Conservation (phyloP, 495 filamentous ascomycete species). For the Terfezia boudieri region DNA sequence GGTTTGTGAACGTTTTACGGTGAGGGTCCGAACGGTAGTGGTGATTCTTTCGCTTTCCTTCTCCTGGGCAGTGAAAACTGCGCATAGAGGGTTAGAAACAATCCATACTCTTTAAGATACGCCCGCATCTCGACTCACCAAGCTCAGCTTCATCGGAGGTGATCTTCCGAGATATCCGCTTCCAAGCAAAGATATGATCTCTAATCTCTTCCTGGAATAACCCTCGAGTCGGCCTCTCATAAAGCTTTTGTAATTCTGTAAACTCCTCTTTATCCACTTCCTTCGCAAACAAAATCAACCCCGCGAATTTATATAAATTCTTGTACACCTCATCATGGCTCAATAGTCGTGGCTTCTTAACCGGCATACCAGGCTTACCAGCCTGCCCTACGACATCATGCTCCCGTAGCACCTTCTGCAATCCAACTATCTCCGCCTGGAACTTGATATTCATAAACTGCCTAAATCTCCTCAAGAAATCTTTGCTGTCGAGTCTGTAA, state of each 20-base stretch:
- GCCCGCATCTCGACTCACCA: constrained; percentile 4
- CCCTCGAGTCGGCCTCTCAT: constrained; percentile 49
- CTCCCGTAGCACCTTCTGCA: constrained; percentile 16
- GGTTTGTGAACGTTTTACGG: constrained; percentile 67
- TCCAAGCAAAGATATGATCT: constrained; percentile 63
- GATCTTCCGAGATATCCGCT: constrained; percentile 53
- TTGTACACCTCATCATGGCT: constrained; percentile 29
- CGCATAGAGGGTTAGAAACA: neutral
- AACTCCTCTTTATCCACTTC: constrained; percentile 65
- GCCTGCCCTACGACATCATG: neutral
- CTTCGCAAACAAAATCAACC: constrained; percentile 61
- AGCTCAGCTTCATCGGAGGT: constrained; percentile 68
- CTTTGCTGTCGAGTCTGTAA: constrained; percentile 45
- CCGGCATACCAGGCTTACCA: constrained; percentile 10
- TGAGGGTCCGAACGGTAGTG: constrained; percentile 67
- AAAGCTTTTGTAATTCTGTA: constrained; percentile 53
- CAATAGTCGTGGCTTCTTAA: constrained; percentile 5
- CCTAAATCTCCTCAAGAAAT: constrained; percentile 55
- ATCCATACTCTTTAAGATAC: neutral
- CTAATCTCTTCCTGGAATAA: constrained; percentile 66
- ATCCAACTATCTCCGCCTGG: constrained; percentile 38
- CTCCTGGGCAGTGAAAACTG: constrained; percentile 60
- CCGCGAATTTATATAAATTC: constrained; percentile 60
- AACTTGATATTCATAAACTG: constrained; percentile 65
- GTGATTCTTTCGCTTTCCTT: constrained; percentile 47